These are phyloP conservation scores for Raddia guianensis DNA, from an alignment of 176 grass and related monocot genomes.

Conservation along the genomic window DNA sequence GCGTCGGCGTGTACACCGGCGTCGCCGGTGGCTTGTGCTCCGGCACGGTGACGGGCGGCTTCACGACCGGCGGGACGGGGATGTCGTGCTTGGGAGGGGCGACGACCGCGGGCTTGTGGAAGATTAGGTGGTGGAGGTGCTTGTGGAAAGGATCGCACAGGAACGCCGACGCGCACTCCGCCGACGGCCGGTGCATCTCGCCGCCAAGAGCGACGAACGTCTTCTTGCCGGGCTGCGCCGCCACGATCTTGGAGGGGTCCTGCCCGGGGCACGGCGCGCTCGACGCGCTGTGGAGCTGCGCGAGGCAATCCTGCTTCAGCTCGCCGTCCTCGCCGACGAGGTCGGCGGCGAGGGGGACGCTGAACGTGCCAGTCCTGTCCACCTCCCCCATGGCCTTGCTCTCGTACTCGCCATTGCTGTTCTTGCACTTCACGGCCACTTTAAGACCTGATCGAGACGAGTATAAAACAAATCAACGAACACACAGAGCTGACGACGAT, in stretches of 20 bases:
- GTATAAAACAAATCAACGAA: not conserved
- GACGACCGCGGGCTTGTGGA: slow-evolving; percentile 7
- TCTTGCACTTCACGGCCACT: slow-evolving; percentile 59
- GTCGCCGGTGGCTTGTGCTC: slow-evolving; percentile 26
- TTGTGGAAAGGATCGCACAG: slow-evolving; percentile 37
- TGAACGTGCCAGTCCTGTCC: slow-evolving; percentile 47
- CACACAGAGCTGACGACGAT: too few species aligned
- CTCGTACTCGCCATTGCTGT: slow-evolving; percentile 44
- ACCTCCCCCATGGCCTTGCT: slow-evolving; percentile 40
- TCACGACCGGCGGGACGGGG: not conserved
- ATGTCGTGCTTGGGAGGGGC: not conserved
- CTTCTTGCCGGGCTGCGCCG: slow-evolving; percentile 24
- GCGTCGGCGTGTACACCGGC: slow-evolving; percentile 22
- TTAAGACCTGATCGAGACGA: slow-evolving; percentile 46
- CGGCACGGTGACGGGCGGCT: not conserved
- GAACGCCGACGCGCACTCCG: slow-evolving; percentile 54
- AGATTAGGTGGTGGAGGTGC: slow-evolving; percentile 23
- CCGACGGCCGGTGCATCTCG: slow-evolving; percentile 43
- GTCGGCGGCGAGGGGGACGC: slow-evolving; percentile 31
- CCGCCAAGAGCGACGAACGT: slow-evolving; percentile 45
- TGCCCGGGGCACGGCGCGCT: slow-evolving; percentile 47
- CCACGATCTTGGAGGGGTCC: slow-evolving; percentile 50
- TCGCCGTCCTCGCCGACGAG: slow-evolving; percentile 36
- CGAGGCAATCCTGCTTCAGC: slow-evolving; percentile 63
- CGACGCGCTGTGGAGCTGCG: slow-evolving; percentile 44